Conservation (phyloP, 2,329 filamentous ascomycete species). For the Dryadomyces sulphureus region DNA sequence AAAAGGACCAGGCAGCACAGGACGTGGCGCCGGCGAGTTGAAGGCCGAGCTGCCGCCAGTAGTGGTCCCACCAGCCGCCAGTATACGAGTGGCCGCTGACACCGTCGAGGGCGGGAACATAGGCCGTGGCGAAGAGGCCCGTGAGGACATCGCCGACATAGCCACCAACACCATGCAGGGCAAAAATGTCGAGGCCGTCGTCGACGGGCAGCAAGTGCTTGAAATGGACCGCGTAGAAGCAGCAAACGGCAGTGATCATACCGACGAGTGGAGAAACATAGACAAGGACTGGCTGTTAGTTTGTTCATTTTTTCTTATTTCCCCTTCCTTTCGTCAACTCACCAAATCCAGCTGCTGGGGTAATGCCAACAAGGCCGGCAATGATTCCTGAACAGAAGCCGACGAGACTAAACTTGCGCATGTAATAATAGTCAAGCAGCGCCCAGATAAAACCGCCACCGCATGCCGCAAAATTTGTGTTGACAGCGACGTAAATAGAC, state of each 20-base stretch:
- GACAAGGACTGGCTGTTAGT: slow-evolving; percentile 23
- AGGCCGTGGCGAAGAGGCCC: slow-evolving; percentile 39
- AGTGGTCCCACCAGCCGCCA: slow-evolving; percentile 1
- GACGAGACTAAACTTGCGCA: slow-evolving; percentile 32
- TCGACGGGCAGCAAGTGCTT: slow-evolving; percentile 39
- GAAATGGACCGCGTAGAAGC: slow-evolving; percentile 29
- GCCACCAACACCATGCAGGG: slow-evolving; percentile 44
- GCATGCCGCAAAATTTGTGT: slow-evolving; percentile 42
- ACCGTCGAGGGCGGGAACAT: slow-evolving; percentile 1
- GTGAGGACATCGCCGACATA: slow-evolving; percentile 41
- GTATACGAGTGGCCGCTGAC: neutral
- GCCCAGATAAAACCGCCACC: slow-evolving; percentile 39
- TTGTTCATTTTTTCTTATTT: too few species aligned
- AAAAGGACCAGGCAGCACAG: slow-evolving; percentile 1
- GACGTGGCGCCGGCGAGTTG: neutral
- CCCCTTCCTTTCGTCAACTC: too few species aligned
- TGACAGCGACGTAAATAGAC: slow-evolving; percentile 39
- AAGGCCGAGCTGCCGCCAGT: slow-evolving; percentile 1
- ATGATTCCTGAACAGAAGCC: slow-evolving; percentile 40
- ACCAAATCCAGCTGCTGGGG: slow-evolving; percentile 37
- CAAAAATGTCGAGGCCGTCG: slow-evolving; percentile 45
- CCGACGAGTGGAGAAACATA: slow-evolving; percentile 37
- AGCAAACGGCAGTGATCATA: slow-evolving; percentile 30
- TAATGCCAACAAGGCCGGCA: slow-evolving; percentile 41
- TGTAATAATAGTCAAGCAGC: slow-evolving; percentile 33